phyloP scores from a whole-genome alignment of 371 early-diverging fungal genomes.

The Circinella minor region DNA sequence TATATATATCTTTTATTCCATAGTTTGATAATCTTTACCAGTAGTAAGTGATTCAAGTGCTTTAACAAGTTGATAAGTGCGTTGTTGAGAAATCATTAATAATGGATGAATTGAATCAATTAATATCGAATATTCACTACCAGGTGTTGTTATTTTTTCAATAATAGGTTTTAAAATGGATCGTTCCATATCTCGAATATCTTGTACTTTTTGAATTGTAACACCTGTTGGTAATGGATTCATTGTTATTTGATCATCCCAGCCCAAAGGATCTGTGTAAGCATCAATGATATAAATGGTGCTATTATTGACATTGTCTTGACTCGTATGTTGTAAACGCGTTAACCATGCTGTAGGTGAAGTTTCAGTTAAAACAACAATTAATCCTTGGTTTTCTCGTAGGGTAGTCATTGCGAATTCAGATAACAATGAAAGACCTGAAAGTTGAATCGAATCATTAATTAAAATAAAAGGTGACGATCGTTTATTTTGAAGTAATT shows the following conservation, averaged over 20 bases:
- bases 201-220: neutral
- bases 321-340: constrained; percentile 7
- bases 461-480: constrained; percentile 36
- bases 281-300: constrained; percentile 34
- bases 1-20: neutral
- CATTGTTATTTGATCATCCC: constrained; percentile 28
- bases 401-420: constrained; percentile 35
- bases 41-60: constrained; percentile 42
- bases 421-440: constrained; percentile 29
- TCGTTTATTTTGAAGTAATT: constrained; percentile 41
- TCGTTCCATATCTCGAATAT: constrained; percentile 29
- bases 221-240: neutral
- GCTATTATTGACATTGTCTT: neutral
- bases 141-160: constrained; percentile 17
- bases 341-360: constrained; percentile 37
- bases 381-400: constrained; percentile 25
- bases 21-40: constrained; percentile 18
- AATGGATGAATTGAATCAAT: constrained; percentile 44
- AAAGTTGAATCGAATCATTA: constrained; percentile 35
- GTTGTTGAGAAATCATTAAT: constrained; percentile 32
- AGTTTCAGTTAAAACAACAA: constrained; percentile 43
- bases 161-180: constrained; percentile 27
- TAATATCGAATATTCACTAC: constrained; percentile 24
- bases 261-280: constrained; percentile 41
- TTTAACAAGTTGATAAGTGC: constrained; percentile 43